These are phyloP conservation scores for Aspergillus aculeatinus DNA, from an alignment of 2,329 filamentous ascomycete species.

Conservation along the genomic window DNA sequence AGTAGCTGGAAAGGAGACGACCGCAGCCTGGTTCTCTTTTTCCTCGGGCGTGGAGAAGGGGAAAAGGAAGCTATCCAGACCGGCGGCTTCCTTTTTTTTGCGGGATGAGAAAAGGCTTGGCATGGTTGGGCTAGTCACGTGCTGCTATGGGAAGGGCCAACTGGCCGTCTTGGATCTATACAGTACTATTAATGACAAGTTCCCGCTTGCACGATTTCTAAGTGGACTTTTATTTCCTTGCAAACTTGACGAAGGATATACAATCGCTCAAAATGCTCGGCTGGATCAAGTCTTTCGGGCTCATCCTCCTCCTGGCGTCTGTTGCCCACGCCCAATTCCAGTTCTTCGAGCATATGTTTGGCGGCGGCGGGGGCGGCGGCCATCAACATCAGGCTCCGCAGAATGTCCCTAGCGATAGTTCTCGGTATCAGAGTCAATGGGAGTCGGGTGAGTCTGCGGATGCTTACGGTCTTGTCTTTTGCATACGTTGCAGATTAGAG, in stretches of 20 bases:
- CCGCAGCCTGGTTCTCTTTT: slow-evolving; percentile 6
- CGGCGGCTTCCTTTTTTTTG: slow-evolving; percentile 17
- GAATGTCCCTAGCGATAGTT: slow-evolving; percentile 81
- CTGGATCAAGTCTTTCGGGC: slow-evolving; percentile 31
- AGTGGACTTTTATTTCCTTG: not conserved
- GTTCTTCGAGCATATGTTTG: slow-evolving; percentile 98
- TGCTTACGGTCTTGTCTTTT: not conserved
- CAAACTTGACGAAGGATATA: slow-evolving; percentile 11
- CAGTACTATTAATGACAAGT: not conserved
- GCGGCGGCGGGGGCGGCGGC: slow-evolving; percentile 28
- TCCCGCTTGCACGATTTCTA: not conserved
- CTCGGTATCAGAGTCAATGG: slow-evolving; percentile 73
- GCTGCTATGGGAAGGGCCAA: not conserved
- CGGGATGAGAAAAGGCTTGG: slow-evolving; percentile 12
- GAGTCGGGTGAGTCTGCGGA: slow-evolving; percentile 56
- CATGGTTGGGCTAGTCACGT: slow-evolving; percentile 24
- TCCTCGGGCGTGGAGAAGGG: slow-evolving; percentile 6
- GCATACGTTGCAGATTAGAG: not conserved
- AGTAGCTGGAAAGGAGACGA: not conserved
- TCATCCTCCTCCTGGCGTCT: slow-evolving; percentile 60
- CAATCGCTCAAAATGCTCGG: slow-evolving; percentile 23
- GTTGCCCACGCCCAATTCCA: slow-evolving; percentile 76
- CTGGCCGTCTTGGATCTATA: not conserved
- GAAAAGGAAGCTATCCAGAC: slow-evolving; percentile 1
- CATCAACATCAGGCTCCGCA: slow-evolving; percentile 60